Evolutionary conservation across 2,329 filamentous ascomycete genomes (phyloP).

Genomic region (Macrophomina pseudophaseolina): DNA sequence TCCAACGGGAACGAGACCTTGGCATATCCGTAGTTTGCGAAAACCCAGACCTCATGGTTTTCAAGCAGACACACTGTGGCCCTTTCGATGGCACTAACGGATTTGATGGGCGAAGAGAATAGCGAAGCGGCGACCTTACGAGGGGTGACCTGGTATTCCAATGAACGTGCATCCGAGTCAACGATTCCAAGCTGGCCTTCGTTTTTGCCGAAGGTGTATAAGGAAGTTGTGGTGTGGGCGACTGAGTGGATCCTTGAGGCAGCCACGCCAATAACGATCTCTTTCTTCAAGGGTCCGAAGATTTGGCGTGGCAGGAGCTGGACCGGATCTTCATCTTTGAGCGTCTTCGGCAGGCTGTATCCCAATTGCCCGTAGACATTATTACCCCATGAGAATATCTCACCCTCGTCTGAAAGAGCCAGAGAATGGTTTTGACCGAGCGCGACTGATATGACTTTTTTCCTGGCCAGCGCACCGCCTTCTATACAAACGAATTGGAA

Average conservation of each 20-base stretch:
- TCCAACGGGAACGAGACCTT: constrained; percentile 83
- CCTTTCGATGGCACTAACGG: constrained; percentile 86
- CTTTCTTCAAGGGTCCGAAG: constrained; percentile 88
- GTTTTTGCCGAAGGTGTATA: constrained; percentile 96
- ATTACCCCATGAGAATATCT: constrained; percentile 92
- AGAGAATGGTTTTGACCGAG: constrained; percentile 91
- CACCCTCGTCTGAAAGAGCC: constrained; percentile 82
- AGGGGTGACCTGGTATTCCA: constrained; percentile 81
- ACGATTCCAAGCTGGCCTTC: constrained; percentile 91
- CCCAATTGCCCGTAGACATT: constrained; percentile 87
- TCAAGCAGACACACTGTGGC: constrained; percentile 86
- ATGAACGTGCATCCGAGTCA: constrained; percentile 90
- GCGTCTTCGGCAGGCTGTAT: constrained; percentile 73
- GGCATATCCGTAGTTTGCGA: constrained; percentile 96
- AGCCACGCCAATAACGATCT: constrained; percentile 78
- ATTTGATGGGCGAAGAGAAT: constrained; percentile 72
- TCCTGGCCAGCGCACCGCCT: constrained; percentile 72
- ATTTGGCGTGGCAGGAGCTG: constrained; percentile 84
- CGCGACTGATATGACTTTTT: constrained; percentile 76
- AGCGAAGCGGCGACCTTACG: constrained; percentile 87
- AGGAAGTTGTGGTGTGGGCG: constrained; percentile 76
- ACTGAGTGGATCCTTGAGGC: constrained; percentile 93
- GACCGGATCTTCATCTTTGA: constrained; percentile 80
- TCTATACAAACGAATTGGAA: constrained; percentile 87
- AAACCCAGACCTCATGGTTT: constrained; percentile 88